These are phyloP conservation scores for Gnomoniopsis smithogilvyi DNA, from an alignment of 2,329 filamentous ascomycete species.

Conservation along the genomic window DNA sequence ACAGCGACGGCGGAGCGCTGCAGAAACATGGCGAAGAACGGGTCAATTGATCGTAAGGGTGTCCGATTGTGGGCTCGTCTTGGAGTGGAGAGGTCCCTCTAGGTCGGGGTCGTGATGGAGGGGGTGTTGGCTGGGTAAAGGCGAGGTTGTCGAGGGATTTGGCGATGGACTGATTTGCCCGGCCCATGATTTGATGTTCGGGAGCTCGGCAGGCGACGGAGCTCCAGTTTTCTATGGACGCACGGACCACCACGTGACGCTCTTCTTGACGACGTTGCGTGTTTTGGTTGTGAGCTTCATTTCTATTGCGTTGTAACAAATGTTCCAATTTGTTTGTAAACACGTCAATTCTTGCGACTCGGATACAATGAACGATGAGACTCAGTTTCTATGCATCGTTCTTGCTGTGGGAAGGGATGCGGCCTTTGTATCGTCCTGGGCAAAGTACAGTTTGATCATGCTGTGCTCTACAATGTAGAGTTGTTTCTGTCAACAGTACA, in stretches of 20 bases:
- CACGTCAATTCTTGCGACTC: too few relatives aligned
- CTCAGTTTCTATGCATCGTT: not conserved
- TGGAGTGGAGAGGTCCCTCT: conserved; percentile 20
- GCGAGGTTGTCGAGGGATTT: conserved; percentile 17
- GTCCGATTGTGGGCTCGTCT: conserved; percentile 1
- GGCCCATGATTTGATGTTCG: conserved; percentile 13
- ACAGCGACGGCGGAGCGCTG: conserved; percentile 60
- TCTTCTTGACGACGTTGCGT: not conserved
- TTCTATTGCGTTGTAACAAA: not conserved
- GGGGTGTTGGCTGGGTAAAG: not conserved
- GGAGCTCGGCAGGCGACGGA: not conserved
- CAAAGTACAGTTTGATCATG: not conserved
- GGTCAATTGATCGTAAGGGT: conserved; percentile 20
- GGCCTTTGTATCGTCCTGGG: not conserved
- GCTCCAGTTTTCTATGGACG: not conserved
- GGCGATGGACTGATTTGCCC: conserved; percentile 14
- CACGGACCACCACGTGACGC: not conserved
- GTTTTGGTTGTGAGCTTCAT: not conserved
- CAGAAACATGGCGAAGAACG: conserved; percentile 53
- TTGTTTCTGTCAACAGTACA: not conserved
- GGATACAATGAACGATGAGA: not conserved
- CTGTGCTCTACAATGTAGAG: not conserved
- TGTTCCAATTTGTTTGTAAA: not conserved
- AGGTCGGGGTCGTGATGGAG: conserved; percentile 20
- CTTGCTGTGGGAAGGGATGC: not conserved